Evolutionary conservation across 1,284 basidiomycete species (phyloP), one percentile per base, ranked within the genome.

Genomic region (Naganishia liquefaciens): DNA sequence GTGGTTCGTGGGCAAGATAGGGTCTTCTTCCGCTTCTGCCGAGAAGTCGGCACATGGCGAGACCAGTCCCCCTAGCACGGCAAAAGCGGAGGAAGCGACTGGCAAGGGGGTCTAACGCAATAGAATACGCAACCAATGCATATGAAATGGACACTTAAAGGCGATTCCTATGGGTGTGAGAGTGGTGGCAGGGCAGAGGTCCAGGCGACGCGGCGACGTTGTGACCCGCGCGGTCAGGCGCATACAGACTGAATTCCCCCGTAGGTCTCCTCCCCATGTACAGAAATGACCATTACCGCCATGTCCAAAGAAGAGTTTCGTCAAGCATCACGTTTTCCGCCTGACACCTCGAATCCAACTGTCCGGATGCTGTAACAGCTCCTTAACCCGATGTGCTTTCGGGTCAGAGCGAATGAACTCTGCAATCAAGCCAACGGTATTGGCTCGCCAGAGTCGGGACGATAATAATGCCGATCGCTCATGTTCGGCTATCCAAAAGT

Each of bases 1-100:
- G 5, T 81, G 80, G 78, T 78, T 77, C 63, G 73, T 79, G 40
- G 76, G 77, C 62, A 78, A 78, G 63, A 60, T 60, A 33, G 55
- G 55, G n/a, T 60, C 55, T 27, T 60, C 55, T 5, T 37, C 46
- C 21, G 47, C 30, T 7, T 47, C 55, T 39, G 55, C 30, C 30
- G 46, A 60, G 11, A 60, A 49, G 30, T 60, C 55, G 55, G 44
- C 55, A n/a, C 46, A 50, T 21, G 37, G 51, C 33, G 33, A n/a
- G 10, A 39, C 15, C 3, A 60, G 44, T 33, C 15, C 55, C 3
- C 6, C 54, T 10, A 60, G 21, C 28, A 60, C 55, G 28, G 55
- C 44, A 9, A 47, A 50, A 21, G 30, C 55, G 33, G 55, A 60
- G 46, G 55, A 60, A 23, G 44, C 46, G 21, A 50, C 28, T 25